Conservation (phyloP, 2,329 filamentous ascomycete genomes). For the Fusarium hostae region DNA sequence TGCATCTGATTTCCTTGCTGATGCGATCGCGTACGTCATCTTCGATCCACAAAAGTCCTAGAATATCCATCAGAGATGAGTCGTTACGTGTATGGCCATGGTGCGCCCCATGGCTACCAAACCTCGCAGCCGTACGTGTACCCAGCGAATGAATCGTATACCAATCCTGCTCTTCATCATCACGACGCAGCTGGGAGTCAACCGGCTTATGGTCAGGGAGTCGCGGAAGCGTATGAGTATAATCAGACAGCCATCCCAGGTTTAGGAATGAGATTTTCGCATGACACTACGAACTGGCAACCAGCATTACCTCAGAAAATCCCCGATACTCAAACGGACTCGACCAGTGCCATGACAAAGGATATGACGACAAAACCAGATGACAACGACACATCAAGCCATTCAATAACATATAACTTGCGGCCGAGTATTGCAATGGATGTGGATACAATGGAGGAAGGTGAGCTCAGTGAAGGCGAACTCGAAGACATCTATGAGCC, state of each 20-base stretch:
- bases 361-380: not conserved
- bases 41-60: not conserved
- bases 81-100: slow-evolving; percentile 45
- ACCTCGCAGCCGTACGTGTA: slow-evolving; percentile 36
- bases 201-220: slow-evolving; percentile 10
- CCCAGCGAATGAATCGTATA: slow-evolving; percentile 25
- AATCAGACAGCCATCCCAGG: slow-evolving; percentile 50
- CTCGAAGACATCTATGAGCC: slow-evolving; percentile 68
- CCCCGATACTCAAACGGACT: not conserved
- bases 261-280: slow-evolving; percentile 46
- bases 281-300: slow-evolving; percentile 29
- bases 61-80: slow-evolving; percentile 42
- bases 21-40: not conserved
- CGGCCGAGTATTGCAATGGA: slow-evolving; percentile 3
- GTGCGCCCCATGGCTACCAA: slow-evolving; percentile 38
- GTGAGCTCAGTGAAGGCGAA: slow-evolving; percentile 79
- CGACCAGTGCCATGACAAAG: not conserved
- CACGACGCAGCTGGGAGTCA: slow-evolving; percentile 12
- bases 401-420: not conserved
- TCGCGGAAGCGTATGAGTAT: slow-evolving; percentile 38
- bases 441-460: slow-evolving; percentile 68
- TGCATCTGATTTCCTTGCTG: not conserved
- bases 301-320: slow-evolving; percentile 19
- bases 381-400: not conserved
- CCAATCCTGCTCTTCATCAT: slow-evolving; percentile 12